phyloP scores from a whole-genome alignment of 306 rosid genomes.

The Malus sieversii region DNA sequence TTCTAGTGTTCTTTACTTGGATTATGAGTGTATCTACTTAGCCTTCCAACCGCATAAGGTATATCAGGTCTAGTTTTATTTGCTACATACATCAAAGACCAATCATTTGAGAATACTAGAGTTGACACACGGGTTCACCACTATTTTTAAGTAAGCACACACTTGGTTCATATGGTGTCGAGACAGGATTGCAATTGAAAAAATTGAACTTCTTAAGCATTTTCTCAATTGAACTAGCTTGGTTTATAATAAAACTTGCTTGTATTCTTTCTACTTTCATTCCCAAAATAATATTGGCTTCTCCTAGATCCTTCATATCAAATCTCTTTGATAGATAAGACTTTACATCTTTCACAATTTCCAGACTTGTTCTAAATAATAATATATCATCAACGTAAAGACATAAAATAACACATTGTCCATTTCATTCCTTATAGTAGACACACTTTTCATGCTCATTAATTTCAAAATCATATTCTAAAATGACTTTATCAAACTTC shows the following conservation, averaged over 20 bases:
- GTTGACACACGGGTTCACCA: background rate
- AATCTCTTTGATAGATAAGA: background rate
- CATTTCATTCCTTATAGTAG: background rate
- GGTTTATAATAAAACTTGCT: too few species aligned
- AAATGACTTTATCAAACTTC: background rate
- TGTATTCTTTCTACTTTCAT: background rate
- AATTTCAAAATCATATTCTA: background rate
- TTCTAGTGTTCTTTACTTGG: background rate
- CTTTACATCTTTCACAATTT: background rate
- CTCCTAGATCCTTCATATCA: background rate
- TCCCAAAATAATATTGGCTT: background rate
- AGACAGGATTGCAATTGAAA: background rate
- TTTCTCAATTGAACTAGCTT: background rate
- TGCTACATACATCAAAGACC: background rate
- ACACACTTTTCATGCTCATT: constrained; percentile 2
- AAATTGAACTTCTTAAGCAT: background rate
- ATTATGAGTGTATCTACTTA: background rate
- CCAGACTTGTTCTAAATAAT: background rate
- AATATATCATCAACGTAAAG: background rate
- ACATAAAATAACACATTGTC: background rate
- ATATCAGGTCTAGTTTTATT: background rate
- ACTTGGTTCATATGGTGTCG: background rate
- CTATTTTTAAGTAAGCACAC: background rate
- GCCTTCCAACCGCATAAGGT: background rate
- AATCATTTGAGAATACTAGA: background rate